A percentile compares a stretch with the other conserved stretches of the same genome.
These are phyloP conservation scores for Cynanchum wilfordii DNA, from an alignment of 257 asterid genomes.

Conservation along the genomic window DNA sequence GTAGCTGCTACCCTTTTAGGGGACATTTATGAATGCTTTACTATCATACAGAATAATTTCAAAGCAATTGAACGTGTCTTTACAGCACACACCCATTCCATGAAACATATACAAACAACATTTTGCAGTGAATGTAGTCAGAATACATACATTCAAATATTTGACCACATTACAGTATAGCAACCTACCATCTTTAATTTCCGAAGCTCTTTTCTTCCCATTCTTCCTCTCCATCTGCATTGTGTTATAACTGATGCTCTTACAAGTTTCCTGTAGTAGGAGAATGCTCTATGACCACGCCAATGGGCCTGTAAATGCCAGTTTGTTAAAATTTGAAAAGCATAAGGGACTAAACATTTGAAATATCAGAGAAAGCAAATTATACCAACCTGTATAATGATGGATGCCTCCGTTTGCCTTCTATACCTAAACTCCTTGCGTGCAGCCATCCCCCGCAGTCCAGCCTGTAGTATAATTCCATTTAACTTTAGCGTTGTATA, in stretches of 20 bases:
- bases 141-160: not conserved
- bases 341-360: constrained; percentile 1
- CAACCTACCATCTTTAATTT: constrained; percentile 69
- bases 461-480: constrained; percentile 64
- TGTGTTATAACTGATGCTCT: constrained; percentile 63
- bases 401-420: constrained; percentile 69
- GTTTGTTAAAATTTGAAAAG: constrained; percentile 22
- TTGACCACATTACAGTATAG: not conserved
- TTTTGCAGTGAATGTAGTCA: not conserved
- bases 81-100: not conserved
- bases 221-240: constrained; percentile 87
- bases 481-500: constrained; percentile 47
- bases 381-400: constrained; percentile 57
- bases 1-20: not conserved
- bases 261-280: constrained; percentile 69
- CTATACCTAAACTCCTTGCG: constrained; percentile 50
- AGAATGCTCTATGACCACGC: constrained; percentile 67
- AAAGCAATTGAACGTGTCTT: not conserved
- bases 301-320: constrained; percentile 61
- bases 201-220: constrained; percentile 75
- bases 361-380: constrained; percentile 19
- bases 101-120: not conserved
- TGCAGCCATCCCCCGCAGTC: constrained; percentile 81
- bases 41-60: not conserved
- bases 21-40: not conserved